These are phyloP conservation scores for Podila epigama DNA, from an alignment of 192 early-diverging fungal genomes.

Conservation along the genomic window DNA sequence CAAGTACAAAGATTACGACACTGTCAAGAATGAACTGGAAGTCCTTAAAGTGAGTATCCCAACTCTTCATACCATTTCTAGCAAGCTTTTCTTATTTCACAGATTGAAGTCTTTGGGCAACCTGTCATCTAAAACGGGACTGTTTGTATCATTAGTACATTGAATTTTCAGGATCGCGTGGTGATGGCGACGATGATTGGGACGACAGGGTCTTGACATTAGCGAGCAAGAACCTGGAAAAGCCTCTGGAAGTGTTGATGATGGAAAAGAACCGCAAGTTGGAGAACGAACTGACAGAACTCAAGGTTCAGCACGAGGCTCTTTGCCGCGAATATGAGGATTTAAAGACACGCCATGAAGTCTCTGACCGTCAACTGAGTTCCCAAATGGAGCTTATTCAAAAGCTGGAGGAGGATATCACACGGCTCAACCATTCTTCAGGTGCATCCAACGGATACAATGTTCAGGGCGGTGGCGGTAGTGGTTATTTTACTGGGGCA, in stretches of 20 bases:
- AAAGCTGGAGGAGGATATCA: slow-evolving; percentile 63
- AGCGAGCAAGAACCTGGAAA: slow-evolving; percentile 51
- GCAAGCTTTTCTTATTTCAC: no score
- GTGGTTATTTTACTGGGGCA: slow-evolving; percentile 23
- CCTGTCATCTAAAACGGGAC: no score
- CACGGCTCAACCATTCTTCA: slow-evolving; percentile 43
- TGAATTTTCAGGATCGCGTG: slow-evolving; percentile 70
- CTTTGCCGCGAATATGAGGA: slow-evolving; percentile 34
- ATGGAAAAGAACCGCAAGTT: slow-evolving; percentile 86
- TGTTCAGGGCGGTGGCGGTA: not conserved
- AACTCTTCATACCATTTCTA: not conserved
- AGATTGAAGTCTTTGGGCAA: no score
- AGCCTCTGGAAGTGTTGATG: slow-evolving; percentile 78
- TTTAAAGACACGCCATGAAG: slow-evolving; percentile 33
- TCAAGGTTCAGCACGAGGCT: slow-evolving; percentile 55
- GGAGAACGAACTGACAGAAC: slow-evolving; percentile 72
- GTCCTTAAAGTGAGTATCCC: slow-evolving; percentile 70
- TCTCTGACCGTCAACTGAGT: slow-evolving; percentile 38
- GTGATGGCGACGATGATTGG: slow-evolving; percentile 52
- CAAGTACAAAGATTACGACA: slow-evolving; percentile 82
- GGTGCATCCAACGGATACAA: not conserved
- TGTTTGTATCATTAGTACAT: slow-evolving; percentile 56
- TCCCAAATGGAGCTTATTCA: slow-evolving; percentile 59
- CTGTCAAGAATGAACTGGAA: slow-evolving; percentile 86
- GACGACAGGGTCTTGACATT: slow-evolving; percentile 51